A percentile compares a stretch with the other conserved stretches of the same genome.
Evolutionary conservation across 164 flowering plant genomes (phyloP).

Genomic region (Magnolia kwangsiensis): DNA sequence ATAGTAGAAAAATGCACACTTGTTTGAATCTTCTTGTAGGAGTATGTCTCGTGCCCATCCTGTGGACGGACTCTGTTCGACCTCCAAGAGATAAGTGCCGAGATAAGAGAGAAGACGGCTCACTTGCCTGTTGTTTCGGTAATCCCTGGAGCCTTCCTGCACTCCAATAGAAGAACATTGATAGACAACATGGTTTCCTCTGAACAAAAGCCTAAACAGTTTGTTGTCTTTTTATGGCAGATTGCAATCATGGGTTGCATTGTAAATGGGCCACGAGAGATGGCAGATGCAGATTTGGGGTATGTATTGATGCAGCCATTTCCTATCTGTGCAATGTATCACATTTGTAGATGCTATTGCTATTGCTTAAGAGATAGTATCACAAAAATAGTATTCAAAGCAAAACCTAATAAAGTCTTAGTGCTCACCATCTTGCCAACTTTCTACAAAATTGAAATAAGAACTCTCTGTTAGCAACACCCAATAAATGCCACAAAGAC

Average conservation of each 20-base stretch:
- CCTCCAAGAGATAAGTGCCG: too few relatives aligned
- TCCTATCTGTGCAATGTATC: too few relatives aligned
- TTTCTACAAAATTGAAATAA: constrained; percentile 67
- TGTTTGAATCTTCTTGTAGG: too few relatives aligned
- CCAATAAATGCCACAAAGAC: constrained; percentile 72
- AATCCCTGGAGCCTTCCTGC: too few relatives aligned
- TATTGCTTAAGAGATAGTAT: too few relatives aligned
- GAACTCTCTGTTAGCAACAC: constrained; percentile 78
- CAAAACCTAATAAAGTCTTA: not conserved
- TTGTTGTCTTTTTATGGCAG: constrained; percentile 31
- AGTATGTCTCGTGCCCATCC: too few relatives aligned
- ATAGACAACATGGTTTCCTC: not conserved
- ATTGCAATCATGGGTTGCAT: constrained; percentile 99
- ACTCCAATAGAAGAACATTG: constrained; percentile 28
- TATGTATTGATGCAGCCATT: constrained; percentile 20
- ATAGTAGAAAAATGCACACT: too few relatives aligned
- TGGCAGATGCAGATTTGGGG: constrained; percentile 99
- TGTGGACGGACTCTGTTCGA: too few relatives aligned
- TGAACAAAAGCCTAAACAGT: not conserved
- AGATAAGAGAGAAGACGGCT: too few relatives aligned
- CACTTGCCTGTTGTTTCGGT: too few relatives aligned
- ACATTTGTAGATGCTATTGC: too few relatives aligned
- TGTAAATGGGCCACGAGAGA: constrained; percentile 98
- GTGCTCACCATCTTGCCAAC: constrained; percentile 84
- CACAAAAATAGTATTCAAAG: too few relatives aligned